These are phyloP conservation scores for Prunus davidiana DNA, from an alignment of 306 rosid genomes.

Conservation along the genomic window DNA sequence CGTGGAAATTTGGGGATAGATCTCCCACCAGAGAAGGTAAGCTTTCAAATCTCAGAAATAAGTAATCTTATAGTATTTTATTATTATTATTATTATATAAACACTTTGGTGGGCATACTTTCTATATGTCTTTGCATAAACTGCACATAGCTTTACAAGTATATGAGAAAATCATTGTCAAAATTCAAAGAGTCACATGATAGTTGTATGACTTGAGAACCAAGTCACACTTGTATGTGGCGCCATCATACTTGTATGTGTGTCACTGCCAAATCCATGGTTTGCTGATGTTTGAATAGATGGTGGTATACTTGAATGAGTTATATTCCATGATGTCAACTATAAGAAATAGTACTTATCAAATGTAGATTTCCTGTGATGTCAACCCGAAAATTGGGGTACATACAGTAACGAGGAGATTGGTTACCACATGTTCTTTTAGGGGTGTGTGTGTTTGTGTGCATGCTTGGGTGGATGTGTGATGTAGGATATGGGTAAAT, in stretches of 20 bases:
- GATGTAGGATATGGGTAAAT: no score
- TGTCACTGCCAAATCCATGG: not conserved
- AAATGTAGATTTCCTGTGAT: not conserved
- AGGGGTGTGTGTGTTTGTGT: not conserved
- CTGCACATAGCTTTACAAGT: not conserved
- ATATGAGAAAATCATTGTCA: not conserved
- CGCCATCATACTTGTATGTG: not conserved
- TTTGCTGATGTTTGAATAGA: not conserved
- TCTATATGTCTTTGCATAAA: not conserved
- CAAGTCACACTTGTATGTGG: not conserved
- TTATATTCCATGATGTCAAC: not conserved
- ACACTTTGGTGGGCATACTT: not conserved
- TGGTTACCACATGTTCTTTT: not conserved
- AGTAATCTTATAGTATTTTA: not conserved
- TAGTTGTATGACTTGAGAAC: not conserved
- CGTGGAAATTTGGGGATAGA: conserved; percentile 95
- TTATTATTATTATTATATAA: not conserved
- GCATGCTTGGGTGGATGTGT: not conserved
- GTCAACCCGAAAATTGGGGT: not conserved
- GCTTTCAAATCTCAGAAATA: conserved; percentile 14
- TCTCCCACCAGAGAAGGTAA: conserved; percentile 96
- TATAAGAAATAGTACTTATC: not conserved
- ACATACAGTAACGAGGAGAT: not conserved
- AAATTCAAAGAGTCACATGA: not conserved
- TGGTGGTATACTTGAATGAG: not conserved